These are phyloP conservation scores for Beauveria sp. DNA, from an alignment of 2,329 filamentous ascomycete species.

Conservation along the genomic window DNA sequence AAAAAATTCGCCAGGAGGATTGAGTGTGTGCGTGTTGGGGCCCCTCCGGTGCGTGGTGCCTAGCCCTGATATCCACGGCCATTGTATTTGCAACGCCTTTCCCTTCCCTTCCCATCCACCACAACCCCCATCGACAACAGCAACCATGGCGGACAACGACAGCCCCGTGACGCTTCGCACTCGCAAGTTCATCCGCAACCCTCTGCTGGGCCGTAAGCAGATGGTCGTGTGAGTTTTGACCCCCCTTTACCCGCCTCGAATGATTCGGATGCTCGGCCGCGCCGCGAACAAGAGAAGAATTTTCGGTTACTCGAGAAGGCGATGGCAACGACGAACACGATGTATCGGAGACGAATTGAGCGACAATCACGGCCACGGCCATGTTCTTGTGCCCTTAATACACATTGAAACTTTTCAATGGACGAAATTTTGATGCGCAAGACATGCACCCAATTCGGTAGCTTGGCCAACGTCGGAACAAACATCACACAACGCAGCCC, in stretches of 20 bases:
- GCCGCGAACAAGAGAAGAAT: constrained; percentile 5
- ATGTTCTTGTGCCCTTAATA: background rate
- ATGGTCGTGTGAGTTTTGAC: constrained; percentile 87
- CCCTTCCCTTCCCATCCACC: constrained; percentile 16
- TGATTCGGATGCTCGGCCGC: background rate
- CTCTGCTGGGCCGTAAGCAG: constrained; percentile 97
- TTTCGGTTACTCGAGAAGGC: background rate
- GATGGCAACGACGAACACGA: background rate
- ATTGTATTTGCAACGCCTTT: constrained; percentile 4
- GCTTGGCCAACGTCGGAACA: background rate
- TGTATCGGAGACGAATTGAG: background rate
- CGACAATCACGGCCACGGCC: background rate
- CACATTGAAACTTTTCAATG: background rate
- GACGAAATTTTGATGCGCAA: background rate
- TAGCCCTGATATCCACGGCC: constrained; percentile 13
- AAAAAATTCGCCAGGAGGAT: constrained; percentile 18
- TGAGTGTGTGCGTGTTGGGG: constrained; percentile 6
- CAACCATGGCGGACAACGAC: constrained; percentile 84
- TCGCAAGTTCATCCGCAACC: constrained; percentile 99
- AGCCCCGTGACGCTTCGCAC: constrained; percentile 80
- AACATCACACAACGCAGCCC: background rate
- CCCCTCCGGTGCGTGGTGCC: constrained; percentile 13
- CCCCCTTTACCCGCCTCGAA: constrained; percentile 12
- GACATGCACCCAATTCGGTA: background rate
- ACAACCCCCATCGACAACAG: constrained; percentile 29